These are phyloP conservation scores for Aspergillus uvarum DNA, from an alignment of 2,329 filamentous ascomycete species.

Conservation along the genomic window DNA sequence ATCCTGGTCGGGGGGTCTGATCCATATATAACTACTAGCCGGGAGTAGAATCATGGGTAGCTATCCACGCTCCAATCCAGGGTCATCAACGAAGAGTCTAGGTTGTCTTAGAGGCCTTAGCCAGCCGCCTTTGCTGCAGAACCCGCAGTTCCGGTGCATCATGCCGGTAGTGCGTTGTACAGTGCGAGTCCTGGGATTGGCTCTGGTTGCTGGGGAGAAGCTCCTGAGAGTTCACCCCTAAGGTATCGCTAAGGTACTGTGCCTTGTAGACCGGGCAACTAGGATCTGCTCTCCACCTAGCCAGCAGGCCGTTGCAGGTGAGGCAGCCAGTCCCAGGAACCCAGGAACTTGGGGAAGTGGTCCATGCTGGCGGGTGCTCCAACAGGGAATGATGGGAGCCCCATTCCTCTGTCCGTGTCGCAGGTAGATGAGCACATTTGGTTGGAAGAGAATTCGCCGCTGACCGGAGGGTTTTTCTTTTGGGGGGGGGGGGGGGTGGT, in stretches of 20 bases:
- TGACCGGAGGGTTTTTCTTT: not conserved
- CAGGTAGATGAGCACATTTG: not conserved
- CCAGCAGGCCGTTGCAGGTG: slow-evolving; percentile 16
- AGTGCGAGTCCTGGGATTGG: slow-evolving; percentile 2
- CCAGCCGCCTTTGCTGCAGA: slow-evolving; percentile 10
- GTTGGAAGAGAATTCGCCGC: not conserved
- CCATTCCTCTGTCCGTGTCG: not conserved
- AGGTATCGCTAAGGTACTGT: slow-evolving; percentile 6
- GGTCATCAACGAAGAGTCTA: slow-evolving; percentile 3
- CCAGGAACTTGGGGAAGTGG: slow-evolving; percentile 14
- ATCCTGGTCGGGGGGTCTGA: not conserved
- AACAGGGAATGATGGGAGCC: not conserved
- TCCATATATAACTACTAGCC: not conserved
- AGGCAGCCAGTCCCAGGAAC: slow-evolving; percentile 23
- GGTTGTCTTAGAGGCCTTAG: slow-evolving; percentile 8
- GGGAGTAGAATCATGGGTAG: not conserved
- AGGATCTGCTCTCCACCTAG: slow-evolving; percentile 13
- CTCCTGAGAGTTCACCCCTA: not conserved
- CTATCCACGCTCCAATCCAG: not conserved
- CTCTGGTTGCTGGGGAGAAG: not conserved
- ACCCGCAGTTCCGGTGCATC: slow-evolving; percentile 14
- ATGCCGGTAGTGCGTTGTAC: slow-evolving; percentile 7
- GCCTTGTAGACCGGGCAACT: slow-evolving; percentile 9
- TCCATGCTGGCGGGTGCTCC: slow-evolving; percentile 15
- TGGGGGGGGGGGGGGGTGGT: no score